Percentiles rank a stretch among this genome's conserved stretches.
These are phyloP conservation scores for Brasilioporus rufonigricans DNA, from an alignment of 768 basidiomycete genomes.

Conservation along the genomic window DNA sequence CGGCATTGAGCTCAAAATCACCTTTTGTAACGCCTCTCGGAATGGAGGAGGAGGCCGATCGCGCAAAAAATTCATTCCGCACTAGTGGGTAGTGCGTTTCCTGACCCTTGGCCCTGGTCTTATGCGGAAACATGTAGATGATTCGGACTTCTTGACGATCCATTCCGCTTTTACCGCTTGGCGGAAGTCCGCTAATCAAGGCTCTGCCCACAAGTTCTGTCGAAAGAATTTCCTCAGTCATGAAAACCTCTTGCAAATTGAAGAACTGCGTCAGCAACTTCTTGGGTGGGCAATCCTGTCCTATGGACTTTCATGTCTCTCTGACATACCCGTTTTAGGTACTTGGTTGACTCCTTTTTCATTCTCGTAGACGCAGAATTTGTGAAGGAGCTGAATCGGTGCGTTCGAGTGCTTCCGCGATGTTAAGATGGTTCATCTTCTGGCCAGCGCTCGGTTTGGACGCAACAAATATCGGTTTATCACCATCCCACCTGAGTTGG, in stretches of 20 bases:
- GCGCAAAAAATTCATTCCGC: slow-evolving; percentile 78
- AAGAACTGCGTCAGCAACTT: slow-evolving; percentile 91
- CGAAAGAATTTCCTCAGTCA: slow-evolving; percentile 77
- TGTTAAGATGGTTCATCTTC: slow-evolving; percentile 3
- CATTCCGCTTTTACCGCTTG: slow-evolving; percentile 89
- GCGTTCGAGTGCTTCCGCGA: background rate
- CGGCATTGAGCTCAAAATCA: slow-evolving; percentile 87
- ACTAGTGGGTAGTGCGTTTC: slow-evolving; percentile 46
- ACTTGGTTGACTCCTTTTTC: slow-evolving; percentile 86
- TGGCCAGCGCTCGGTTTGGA: slow-evolving; percentile 64
- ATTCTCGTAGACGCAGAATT: slow-evolving; percentile 66
- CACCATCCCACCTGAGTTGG: slow-evolving; percentile 63
- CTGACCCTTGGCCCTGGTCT: background rate
- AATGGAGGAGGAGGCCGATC: slow-evolving; percentile 80
- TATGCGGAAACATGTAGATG: slow-evolving; percentile 48
- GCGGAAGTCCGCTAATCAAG: slow-evolving; percentile 67
- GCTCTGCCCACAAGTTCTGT: slow-evolving; percentile 72
- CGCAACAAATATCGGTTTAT: slow-evolving; percentile 78
- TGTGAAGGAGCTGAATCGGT: slow-evolving; percentile 71
- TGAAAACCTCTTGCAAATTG: slow-evolving; percentile 94
- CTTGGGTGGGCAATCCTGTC: slow-evolving; percentile 48
- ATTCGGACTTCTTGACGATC: slow-evolving; percentile 92
- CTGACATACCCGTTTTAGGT: slow-evolving; percentile 41
- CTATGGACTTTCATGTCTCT: background rate
- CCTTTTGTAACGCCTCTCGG: slow-evolving; percentile 92